Evolutionary conservation across 495 filamentous ascomycete species (phyloP).

Genomic region (Aspergillus mulundensis): DNA sequence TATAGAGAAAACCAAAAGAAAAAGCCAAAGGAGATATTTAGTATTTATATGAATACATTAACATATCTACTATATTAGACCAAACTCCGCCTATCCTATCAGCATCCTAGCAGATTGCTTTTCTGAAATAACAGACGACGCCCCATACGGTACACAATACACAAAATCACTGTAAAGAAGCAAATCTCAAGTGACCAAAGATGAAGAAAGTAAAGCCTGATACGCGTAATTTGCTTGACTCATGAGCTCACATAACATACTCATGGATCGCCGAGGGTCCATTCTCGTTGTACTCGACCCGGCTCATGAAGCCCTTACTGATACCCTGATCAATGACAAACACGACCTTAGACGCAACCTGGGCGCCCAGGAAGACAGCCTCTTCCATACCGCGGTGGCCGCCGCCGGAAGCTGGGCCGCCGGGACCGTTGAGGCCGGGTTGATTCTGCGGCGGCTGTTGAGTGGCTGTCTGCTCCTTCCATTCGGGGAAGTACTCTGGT

Average conservation of each 20-base stretch:
- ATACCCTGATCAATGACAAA: slow-evolving; percentile 69
- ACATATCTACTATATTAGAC: slow-evolving; percentile 14
- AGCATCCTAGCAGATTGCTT: slow-evolving; percentile 18
- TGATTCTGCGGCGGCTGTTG: slow-evolving; percentile 32
- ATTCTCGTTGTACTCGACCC: slow-evolving; percentile 73
- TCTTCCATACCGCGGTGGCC: slow-evolving; percentile 55
- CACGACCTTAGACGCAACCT: slow-evolving; percentile 70
- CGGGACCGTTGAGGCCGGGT: slow-evolving; percentile 15
- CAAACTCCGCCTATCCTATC: slow-evolving; percentile 28
- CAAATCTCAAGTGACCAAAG: slow-evolving; percentile 7
- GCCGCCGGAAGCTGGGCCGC: slow-evolving; percentile 20
- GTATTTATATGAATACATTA: slow-evolving; percentile 3
- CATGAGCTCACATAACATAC: slow-evolving; percentile 29
- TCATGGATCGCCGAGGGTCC: slow-evolving; percentile 69
- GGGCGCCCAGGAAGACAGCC: slow-evolving; percentile 74
- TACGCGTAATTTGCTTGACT: neutral
- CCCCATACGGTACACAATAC: slow-evolving; percentile 16
- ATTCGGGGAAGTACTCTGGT: slow-evolving; percentile 89
- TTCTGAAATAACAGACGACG: slow-evolving; percentile 19
- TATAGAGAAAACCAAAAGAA: neutral
- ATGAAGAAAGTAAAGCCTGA: neutral
- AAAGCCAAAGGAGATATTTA: neutral
- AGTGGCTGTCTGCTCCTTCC: slow-evolving; percentile 69
- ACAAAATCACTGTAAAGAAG: slow-evolving; percentile 16
- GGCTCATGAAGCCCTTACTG: slow-evolving; percentile 67